These are phyloP conservation scores for Mycena amicta DNA, from an alignment of 768 basidiomycete species.

Conservation along the genomic window DNA sequence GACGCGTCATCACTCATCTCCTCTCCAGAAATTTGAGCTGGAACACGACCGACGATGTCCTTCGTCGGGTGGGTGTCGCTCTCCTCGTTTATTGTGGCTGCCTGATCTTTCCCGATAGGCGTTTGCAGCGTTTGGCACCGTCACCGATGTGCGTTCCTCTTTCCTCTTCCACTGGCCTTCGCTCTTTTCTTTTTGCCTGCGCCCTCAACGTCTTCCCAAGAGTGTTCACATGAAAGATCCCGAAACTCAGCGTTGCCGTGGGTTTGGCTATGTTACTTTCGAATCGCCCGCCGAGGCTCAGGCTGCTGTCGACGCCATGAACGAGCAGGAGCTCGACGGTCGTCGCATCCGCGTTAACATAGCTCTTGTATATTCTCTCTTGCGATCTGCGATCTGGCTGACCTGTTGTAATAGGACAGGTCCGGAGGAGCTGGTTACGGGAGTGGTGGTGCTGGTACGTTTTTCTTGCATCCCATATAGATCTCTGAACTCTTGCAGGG, in stretches of 20 bases:
- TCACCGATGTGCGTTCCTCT: slow-evolving; percentile 94
- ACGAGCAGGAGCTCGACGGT: slow-evolving; percentile 93
- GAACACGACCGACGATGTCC: slow-evolving; percentile 91
- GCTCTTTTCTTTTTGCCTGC: not conserved
- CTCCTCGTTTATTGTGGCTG: slow-evolving; percentile 16
- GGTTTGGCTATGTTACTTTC: slow-evolving; percentile 95
- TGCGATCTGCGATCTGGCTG: no score
- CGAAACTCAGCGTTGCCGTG: slow-evolving; percentile 93
- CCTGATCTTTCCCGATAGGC: slow-evolving; percentile 48
- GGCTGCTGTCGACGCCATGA: slow-evolving; percentile 70
- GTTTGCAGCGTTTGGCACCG: slow-evolving; percentile 76
- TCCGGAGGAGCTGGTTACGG: no score
- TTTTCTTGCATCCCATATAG: no score
- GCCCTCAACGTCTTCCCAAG: slow-evolving; percentile 44
- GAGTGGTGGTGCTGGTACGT: no score
- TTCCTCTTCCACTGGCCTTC: no score
- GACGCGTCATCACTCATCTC: not conserved
- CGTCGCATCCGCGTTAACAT: slow-evolving; percentile 87
- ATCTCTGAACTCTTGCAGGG: no score
- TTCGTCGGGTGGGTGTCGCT: slow-evolving; percentile 56
- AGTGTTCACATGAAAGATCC: slow-evolving; percentile 98
- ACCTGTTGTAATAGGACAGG: no score
- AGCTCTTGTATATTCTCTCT: slow-evolving; percentile 33
- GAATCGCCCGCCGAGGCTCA: slow-evolving; percentile 64
- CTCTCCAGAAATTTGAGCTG: slow-evolving; percentile 88